Evolutionary conservation across 805 yeast genomes (phyloP).

Genomic region (Starmerella powellii): DNA sequence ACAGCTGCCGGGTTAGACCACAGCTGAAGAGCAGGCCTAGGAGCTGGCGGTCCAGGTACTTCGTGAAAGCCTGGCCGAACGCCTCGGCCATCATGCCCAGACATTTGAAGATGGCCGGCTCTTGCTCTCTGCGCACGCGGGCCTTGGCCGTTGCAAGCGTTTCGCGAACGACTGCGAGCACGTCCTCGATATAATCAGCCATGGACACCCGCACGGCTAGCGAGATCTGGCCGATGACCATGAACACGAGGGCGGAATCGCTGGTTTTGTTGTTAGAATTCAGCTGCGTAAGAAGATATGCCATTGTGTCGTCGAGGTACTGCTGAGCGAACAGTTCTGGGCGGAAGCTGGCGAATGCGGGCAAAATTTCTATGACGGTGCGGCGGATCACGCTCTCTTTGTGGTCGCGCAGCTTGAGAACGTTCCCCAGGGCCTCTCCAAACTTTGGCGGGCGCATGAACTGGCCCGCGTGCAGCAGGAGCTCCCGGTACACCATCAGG

Average conservation of each 20-base stretch:
- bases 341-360: conserved; percentile 69
- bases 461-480: conserved; percentile 58
- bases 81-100: conserved; percentile 76
- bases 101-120: conserved; percentile 79
- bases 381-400: conserved; percentile 63
- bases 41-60: conserved; percentile 71
- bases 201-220: conserved; percentile 66
- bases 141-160: conserved; percentile 48
- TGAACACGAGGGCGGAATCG: conserved; percentile 65
- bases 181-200: conserved; percentile 76
- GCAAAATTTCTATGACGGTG: conserved; percentile 74
- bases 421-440: conserved; percentile 63
- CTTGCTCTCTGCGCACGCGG: conserved; percentile 56
- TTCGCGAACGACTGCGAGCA: conserved; percentile 72
- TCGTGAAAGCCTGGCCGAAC: conserved; percentile 86
- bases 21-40: conserved; percentile 69
- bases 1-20: conserved; percentile 72
- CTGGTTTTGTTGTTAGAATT: conserved; percentile 50
- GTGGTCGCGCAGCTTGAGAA: conserved; percentile 63
- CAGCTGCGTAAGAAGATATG: conserved; percentile 64
- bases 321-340: conserved; percentile 62
- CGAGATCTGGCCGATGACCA: conserved; percentile 76
- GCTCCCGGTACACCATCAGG: conserved; percentile 65
- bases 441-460: conserved; percentile 53
- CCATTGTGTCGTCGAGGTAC: conserved; percentile 67